Conservation (phyloP, 78 protist species). For the Emiliania huxleyi region DNA sequence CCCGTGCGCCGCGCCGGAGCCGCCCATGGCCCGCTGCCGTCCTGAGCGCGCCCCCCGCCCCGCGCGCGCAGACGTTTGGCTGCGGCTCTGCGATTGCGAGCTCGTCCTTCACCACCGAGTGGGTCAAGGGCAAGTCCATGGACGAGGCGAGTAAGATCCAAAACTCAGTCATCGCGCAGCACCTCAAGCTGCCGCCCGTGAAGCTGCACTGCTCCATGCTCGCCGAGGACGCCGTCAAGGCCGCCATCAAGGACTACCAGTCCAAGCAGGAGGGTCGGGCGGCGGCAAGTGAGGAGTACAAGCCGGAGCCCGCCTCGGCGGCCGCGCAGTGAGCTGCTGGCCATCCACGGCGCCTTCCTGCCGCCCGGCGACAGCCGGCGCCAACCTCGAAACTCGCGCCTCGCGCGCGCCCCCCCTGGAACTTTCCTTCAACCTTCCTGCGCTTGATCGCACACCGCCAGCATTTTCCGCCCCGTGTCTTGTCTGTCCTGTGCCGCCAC, state of each 20-base stretch:
- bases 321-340: no score
- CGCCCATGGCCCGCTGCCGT: neutral
- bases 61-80: slow-evolving; percentile 87
- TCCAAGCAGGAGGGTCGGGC: slow-evolving; percentile 45
- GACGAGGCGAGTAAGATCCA: slow-evolving; percentile 78
- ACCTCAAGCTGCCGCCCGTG: slow-evolving; percentile 95
- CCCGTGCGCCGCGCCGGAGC: neutral
- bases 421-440: no score
- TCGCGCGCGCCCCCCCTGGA: no score
- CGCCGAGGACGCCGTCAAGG: slow-evolving; percentile 96
- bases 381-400: no score
- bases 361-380: no score
- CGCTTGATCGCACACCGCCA: no score
- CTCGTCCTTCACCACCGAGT: slow-evolving; percentile 72
- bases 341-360: no score
- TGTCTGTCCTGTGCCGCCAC: no score
- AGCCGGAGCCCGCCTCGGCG: no score
- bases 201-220: slow-evolving; percentile 95
- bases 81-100: slow-evolving; percentile 98
- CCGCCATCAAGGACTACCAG: slow-evolving; percentile 81
- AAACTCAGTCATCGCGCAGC: slow-evolving; percentile 88
- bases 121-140: slow-evolving; percentile 87
- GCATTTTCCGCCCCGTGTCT: no score
- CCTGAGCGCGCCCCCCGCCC: neutral
- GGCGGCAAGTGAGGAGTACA: neutral